Evolutionary conservation across 2,329 filamentous ascomycete genomes (phyloP).

Genomic region (Rhinocladiella similis): DNA sequence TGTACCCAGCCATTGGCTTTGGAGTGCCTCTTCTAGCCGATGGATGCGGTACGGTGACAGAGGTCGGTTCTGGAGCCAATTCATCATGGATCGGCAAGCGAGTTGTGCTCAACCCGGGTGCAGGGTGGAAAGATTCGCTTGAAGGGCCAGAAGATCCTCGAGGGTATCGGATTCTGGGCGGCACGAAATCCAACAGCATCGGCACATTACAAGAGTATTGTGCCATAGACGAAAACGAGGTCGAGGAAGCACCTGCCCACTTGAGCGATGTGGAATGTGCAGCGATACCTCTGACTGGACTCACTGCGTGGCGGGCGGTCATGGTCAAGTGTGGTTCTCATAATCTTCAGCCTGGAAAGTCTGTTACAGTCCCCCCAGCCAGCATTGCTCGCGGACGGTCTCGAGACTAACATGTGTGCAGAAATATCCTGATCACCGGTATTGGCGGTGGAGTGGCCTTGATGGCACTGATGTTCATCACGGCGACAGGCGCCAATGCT

Average conservation of each 20-base stretch:
- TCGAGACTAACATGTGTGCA: conserved; percentile 16
- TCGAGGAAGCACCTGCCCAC: conserved; percentile 75
- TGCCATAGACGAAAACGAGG: conserved; percentile 66
- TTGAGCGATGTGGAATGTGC: conserved; percentile 74
- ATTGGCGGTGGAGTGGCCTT: conserved; percentile 92
- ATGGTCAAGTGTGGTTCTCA: conserved; percentile 65
- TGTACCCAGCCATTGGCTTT: conserved; percentile 85
- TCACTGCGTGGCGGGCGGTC: conserved; percentile 86
- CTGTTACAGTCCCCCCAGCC: no score
- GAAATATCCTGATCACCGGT: conserved; percentile 82
- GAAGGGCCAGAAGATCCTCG: conserved; percentile 68
- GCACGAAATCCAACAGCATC: conserved; percentile 61
- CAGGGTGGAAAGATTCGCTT: conserved; percentile 71
- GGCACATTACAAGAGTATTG: conserved; percentile 77
- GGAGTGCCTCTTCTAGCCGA: conserved; percentile 77
- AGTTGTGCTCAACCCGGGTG: conserved; percentile 76
- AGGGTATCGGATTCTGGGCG: conserved; percentile 67
- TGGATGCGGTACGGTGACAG: conserved; percentile 72
- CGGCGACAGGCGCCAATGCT: conserved; percentile 72
- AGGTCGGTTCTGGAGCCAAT: conserved; percentile 57
- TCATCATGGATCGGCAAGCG: conserved; percentile 63
- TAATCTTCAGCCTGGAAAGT: conserved; percentile 49
- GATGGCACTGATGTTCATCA: conserved; percentile 76
- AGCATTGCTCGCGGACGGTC: no score
- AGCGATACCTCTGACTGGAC: conserved; percentile 77